Conservation (phyloP, 75 land plant species). For the Cupressus sempervirens region DNA sequence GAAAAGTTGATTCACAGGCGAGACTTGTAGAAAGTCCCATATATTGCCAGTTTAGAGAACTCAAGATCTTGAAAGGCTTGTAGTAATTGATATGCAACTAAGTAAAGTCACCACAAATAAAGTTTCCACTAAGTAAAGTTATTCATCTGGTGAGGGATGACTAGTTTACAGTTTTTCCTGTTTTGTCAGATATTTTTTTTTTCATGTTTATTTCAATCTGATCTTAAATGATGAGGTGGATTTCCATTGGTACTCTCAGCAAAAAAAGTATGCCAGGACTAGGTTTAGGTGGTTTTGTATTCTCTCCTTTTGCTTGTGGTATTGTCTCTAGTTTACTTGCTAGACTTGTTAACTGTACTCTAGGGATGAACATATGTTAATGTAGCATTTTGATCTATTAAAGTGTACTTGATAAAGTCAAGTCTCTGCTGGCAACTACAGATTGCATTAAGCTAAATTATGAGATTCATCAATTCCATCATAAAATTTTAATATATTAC, state of each 20-base stretch:
- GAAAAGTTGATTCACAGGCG: not conserved
- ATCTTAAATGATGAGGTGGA: not conserved
- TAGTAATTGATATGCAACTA: not conserved
- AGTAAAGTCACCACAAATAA: too few relatives aligned
- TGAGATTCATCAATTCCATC: not conserved
- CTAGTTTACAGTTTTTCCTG: not conserved
- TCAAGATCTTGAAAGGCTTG: not conserved
- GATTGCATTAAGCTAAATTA: not conserved
- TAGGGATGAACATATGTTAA: not conserved
- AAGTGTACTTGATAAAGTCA: not conserved
- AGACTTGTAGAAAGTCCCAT: not conserved
- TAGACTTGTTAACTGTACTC: not conserved
- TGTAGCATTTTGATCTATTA: not conserved
- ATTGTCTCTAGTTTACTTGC: not conserved
- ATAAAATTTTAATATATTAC: not conserved
- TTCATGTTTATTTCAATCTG: not conserved
- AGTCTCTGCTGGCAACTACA: not conserved
- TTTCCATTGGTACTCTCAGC: not conserved
- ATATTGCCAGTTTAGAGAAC: not conserved
- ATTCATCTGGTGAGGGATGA: too few relatives aligned
- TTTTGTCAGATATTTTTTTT: not conserved
- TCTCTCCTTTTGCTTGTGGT: not conserved
- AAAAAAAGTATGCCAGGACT: not conserved
- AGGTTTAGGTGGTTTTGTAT: not conserved
- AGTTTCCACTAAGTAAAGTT: not conserved